Conservation (phyloP, 2,329 filamentous ascomycete species). For the Colletotrichum sp. region DNA sequence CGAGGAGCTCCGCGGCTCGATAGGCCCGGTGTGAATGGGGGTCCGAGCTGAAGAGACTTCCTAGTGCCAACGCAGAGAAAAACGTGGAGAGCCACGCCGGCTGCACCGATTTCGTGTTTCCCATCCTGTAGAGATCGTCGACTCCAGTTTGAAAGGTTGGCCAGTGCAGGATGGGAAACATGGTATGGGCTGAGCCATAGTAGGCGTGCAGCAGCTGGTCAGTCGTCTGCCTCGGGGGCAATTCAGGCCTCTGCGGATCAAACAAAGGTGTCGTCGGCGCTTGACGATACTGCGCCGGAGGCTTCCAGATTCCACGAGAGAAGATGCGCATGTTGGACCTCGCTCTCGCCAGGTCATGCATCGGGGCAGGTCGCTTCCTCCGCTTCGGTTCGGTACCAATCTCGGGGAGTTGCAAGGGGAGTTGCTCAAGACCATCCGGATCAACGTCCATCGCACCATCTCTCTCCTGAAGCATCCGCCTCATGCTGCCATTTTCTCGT, state of each 20-base stretch:
- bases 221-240: conserved; percentile 73
- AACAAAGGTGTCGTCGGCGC: conserved; percentile 48
- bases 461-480: conserved; percentile 63
- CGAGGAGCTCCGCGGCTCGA: conserved; percentile 68
- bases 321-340: conserved; percentile 75
- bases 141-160: conserved; percentile 79
- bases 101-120: conserved; percentile 64
- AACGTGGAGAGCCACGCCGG: conserved; percentile 80
- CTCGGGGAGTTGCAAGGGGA: conserved; percentile 64
- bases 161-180: conserved; percentile 89
- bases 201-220: conserved; percentile 80
- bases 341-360: conserved; percentile 74
- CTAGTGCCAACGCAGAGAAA: conserved; percentile 83
- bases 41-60: conserved; percentile 73
- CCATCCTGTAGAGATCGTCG: conserved; percentile 75
- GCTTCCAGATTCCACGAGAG: conserved; percentile 80
- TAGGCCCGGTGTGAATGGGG: conserved; percentile 58
- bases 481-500: conserved; percentile 78
- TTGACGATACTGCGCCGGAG: conserved; percentile 71
- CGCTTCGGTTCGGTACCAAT: conserved; percentile 70
- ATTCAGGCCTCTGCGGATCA: conserved; percentile 61
- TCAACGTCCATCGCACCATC: conserved; percentile 57
- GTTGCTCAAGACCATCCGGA: conserved; percentile 51
- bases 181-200: conserved; percentile 76
- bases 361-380: conserved; percentile 63